Percentiles rank a stretch among this genome's conserved stretches.
Conservation (phyloP, 257 asterid species). For the Hygrophila difformis region DNA sequence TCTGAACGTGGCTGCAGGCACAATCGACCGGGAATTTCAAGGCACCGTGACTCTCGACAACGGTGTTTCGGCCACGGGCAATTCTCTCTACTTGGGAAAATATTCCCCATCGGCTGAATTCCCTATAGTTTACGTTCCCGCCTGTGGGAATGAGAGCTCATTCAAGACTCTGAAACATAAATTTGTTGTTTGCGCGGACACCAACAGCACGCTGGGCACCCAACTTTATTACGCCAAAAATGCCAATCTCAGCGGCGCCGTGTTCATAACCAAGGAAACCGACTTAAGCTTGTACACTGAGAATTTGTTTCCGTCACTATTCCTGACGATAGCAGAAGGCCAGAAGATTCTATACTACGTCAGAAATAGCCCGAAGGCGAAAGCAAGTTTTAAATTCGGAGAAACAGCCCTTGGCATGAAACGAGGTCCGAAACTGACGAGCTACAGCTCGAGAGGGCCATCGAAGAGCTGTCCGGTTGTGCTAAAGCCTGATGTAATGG, state of each 20-base stretch:
- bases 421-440: slow-evolving; percentile 49
- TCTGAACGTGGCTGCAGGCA: slow-evolving; percentile 62
- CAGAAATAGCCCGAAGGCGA: slow-evolving; percentile 23
- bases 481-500: slow-evolving; percentile 62
- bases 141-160: slow-evolving; percentile 24
- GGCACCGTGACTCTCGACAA: slow-evolving; percentile 38
- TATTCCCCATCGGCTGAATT: slow-evolving; percentile 25
- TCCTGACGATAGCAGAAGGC: slow-evolving; percentile 34
- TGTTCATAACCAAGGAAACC: slow-evolving; percentile 51
- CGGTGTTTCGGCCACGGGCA: slow-evolving; percentile 33
- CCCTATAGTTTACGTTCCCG: slow-evolving; percentile 19
- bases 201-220: slow-evolving; percentile 21
- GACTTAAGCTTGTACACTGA: slow-evolving; percentile 25
- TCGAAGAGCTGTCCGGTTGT: slow-evolving; percentile 54
- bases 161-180: slow-evolving; percentile 15
- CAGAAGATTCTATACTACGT: slow-evolving; percentile 32
- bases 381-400: slow-evolving; percentile 35
- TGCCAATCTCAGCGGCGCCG: slow-evolving; percentile 27
- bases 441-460: slow-evolving; percentile 83
- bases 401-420: slow-evolving; percentile 32
- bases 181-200: slow-evolving; percentile 47
- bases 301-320: slow-evolving; percentile 37
- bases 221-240: slow-evolving; percentile 28
- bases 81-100: slow-evolving; percentile 48
- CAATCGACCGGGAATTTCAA: slow-evolving; percentile 44